phyloP scores from a whole-genome alignment of 2,329 filamentous ascomycete genomes.

The Talaromyces sp. region DNA sequence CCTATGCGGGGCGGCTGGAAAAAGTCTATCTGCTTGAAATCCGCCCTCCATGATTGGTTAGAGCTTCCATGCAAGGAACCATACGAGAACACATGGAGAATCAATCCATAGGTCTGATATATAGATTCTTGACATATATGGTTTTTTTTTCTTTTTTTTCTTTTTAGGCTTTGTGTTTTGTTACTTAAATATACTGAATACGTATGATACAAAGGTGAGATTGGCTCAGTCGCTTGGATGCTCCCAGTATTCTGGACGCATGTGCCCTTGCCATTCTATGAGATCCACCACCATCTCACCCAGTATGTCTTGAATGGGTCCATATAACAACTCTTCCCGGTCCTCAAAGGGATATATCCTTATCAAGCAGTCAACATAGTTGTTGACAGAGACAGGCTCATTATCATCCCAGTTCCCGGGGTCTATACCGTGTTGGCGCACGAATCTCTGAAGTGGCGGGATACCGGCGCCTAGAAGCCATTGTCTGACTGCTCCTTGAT shows the following conservation, averaged over 20 bases:
- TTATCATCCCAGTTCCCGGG: constrained; percentile 41
- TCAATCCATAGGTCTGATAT: too few relatives aligned
- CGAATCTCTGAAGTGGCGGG: constrained; percentile 33
- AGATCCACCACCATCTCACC: constrained; percentile 36
- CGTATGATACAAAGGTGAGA: not conserved
- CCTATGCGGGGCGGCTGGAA: constrained; percentile 15
- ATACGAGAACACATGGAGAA: not conserved
- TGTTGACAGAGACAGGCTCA: constrained; percentile 33
- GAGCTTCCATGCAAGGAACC: not conserved
- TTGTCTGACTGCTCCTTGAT: constrained; percentile 30
- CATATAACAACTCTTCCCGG: constrained; percentile 29
- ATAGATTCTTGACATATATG: not conserved
- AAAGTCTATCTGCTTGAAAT: constrained; percentile 10
- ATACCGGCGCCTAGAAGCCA: constrained; percentile 36
- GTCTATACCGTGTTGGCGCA: constrained; percentile 39
- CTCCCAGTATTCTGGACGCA: constrained; percentile 24
- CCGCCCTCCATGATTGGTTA: not conserved
- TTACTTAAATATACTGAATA: not conserved
- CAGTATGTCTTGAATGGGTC: constrained; percentile 30
- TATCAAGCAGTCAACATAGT: constrained; percentile 35
- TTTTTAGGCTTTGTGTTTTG: too few relatives aligned
- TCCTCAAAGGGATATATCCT: constrained; percentile 26
- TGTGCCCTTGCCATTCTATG: constrained; percentile 36
- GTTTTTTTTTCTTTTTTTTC: too few relatives aligned
- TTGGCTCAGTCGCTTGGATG: not conserved